phyloP scores from a whole-genome alignment of 2,329 filamentous ascomycete species.

The Aspergillus puulaauensis region DNA sequence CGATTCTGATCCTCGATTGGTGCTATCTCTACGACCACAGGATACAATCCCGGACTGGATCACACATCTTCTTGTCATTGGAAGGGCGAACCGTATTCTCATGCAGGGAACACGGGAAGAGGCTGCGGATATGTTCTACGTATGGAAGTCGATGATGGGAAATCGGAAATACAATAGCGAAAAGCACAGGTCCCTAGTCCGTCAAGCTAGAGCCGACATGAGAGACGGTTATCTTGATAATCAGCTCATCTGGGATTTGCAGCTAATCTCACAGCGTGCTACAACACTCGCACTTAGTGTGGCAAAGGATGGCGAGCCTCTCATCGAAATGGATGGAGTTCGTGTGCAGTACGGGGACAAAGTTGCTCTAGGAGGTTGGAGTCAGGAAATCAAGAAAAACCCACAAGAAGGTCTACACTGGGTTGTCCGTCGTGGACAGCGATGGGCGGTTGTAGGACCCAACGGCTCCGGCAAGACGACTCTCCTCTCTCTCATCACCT shows the following conservation, averaged over 20 bases:
- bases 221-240: conserved; percentile 24
- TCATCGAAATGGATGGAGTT: conserved; percentile 87
- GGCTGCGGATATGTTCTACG: conserved; percentile 49
- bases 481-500: conserved; percentile 85
- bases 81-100: conserved; percentile 64
- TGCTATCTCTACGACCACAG: conserved; percentile 78
- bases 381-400: conserved; percentile 54
- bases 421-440: conserved; percentile 77
- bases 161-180: background rate
- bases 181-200: conserved; percentile 9
- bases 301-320: conserved; percentile 58
- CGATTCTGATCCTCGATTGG: conserved; percentile 66
- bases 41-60: conserved; percentile 89
- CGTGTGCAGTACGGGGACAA: conserved; percentile 77
- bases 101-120: conserved; percentile 64
- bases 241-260: conserved; percentile 27
- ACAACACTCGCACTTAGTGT: conserved; percentile 10
- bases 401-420: conserved; percentile 69
- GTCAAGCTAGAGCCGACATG: conserved; percentile 15
- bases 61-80: conserved; percentile 74
- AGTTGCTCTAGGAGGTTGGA: conserved; percentile 78
- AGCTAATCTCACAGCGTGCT: conserved; percentile 17
- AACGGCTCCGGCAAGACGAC: conserved; percentile 97
- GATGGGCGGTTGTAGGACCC: conserved; percentile 89
- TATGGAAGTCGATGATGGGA: conserved; percentile 28